Evolutionary conservation across 176 grass and related monocot genomes (phyloP).

Genomic region (Pharus latifolius): DNA sequence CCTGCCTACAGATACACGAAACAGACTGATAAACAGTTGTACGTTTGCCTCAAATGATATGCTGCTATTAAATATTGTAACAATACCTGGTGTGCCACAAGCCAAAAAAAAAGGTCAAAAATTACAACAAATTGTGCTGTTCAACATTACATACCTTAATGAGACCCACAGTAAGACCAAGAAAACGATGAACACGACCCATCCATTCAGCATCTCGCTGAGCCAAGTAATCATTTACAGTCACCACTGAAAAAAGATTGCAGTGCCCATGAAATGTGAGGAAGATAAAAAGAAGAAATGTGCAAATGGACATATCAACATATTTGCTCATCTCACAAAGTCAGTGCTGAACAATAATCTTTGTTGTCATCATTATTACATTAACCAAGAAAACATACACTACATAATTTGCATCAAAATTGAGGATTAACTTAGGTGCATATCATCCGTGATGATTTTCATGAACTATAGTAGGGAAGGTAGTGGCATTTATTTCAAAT

Average conservation of each 20-base stretch:
- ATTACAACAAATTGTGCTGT: background rate
- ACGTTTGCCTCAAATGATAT: constrained; percentile 9
- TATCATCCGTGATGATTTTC: background rate
- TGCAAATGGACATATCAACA: background rate
- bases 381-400: background rate
- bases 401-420: background rate
- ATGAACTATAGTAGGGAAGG: background rate
- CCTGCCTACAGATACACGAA: constrained; percentile 41
- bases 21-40: background rate
- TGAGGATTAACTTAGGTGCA: background rate
- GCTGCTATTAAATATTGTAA: constrained; percentile 7
- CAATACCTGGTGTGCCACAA: background rate
- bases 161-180: constrained; percentile 83
- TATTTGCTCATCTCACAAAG: background rate
- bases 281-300: background rate
- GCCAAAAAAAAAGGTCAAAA: background rate
- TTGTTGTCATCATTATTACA: background rate
- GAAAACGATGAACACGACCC: constrained; percentile 87
- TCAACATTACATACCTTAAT: constrained; percentile 51
- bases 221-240: constrained; percentile 99
- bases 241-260: constrained; percentile 63
- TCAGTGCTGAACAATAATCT: background rate
- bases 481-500: background rate
- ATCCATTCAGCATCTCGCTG: constrained; percentile 98
- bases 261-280: constrained; percentile 1